phyloP scores from a whole-genome alignment of 768 basidiomycete species.

The Tulasnella sp. region DNA sequence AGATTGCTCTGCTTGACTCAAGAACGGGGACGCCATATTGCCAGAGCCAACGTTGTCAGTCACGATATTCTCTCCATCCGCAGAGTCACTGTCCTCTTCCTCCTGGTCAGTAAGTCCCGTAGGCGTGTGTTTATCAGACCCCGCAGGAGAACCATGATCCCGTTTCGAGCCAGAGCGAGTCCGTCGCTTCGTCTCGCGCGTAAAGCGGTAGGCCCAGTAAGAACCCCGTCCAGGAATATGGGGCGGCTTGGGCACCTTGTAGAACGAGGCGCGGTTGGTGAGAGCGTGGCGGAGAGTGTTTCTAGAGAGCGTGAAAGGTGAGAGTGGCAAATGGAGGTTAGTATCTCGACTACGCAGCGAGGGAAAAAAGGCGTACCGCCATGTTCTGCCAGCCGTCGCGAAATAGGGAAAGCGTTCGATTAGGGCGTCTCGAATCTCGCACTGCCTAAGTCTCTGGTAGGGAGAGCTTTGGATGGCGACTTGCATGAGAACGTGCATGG shows the following conservation, averaged over 20 bases:
- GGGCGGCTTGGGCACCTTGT: slow-evolving; percentile 8
- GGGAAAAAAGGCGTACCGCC: slow-evolving; percentile 5
- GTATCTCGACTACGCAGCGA: neutral
- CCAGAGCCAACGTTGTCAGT: neutral
- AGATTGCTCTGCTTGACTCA: too few relatives aligned
- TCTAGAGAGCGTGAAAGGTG: neutral
- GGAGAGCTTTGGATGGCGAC: slow-evolving; percentile 7
- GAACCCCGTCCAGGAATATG: neutral
- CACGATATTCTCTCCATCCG: neutral
- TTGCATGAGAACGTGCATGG: slow-evolving; percentile 4
- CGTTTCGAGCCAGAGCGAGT: neutral
- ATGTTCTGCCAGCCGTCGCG: slow-evolving; percentile 2
- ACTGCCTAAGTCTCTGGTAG: neutral
- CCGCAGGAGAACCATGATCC: too few relatives aligned
- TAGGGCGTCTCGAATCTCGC: slow-evolving; percentile 4
- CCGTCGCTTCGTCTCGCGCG: neutral
- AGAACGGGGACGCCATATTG: too few relatives aligned
- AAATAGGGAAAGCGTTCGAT: slow-evolving; percentile 3
- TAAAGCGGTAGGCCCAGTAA: slow-evolving; percentile 6
- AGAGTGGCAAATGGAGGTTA: neutral
- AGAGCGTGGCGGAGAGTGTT: slow-evolving; percentile 6
- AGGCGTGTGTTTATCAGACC: neutral
- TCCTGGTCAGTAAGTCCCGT: neutral
- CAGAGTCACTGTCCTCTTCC: neutral
- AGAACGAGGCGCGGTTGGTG: neutral